Percentiles rank a stretch among this genome's conserved stretches.
Evolutionary conservation across 108 stramenopile genomes (phyloP).

Genomic region (Stephanodiscus triporus): DNA sequence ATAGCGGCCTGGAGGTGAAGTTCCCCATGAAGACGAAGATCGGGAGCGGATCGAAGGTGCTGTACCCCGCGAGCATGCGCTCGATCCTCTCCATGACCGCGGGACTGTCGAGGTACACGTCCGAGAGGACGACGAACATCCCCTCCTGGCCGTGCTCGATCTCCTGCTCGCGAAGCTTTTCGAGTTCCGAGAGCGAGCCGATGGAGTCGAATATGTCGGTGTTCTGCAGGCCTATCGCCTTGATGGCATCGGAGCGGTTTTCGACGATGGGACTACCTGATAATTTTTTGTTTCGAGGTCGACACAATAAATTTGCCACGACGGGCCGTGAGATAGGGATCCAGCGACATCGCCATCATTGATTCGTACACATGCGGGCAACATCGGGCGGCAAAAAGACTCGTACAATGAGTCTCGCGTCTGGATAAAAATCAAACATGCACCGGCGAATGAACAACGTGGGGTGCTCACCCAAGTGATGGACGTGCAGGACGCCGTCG

Average conservation of each 20-base stretch:
- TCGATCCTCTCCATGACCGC: constrained; percentile 78
- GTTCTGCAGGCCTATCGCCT: constrained; percentile 68
- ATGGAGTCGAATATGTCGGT: constrained; percentile 69
- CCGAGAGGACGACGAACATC: constrained; percentile 85
- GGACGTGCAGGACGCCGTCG: constrained; percentile 76
- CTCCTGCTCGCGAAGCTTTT: constrained; percentile 62
- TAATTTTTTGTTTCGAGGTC: constrained; percentile 1
- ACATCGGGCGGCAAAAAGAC: neutral
- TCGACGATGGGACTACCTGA: constrained; percentile 78
- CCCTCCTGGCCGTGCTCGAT: constrained; percentile 58
- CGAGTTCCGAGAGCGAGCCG: constrained; percentile 60
- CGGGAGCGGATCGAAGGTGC: constrained; percentile 56
- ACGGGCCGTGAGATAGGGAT: neutral
- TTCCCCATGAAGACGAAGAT: constrained; percentile 95
- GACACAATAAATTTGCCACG: neutral
- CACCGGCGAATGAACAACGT: neutral
- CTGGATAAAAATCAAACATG: neutral
- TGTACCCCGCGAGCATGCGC: constrained; percentile 74
- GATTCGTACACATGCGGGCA: too few relatives aligned
- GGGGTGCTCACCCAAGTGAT: constrained; percentile 63
- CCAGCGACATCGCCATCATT: neutral
- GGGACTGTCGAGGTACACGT: constrained; percentile 91
- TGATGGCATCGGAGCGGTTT: constrained; percentile 58
- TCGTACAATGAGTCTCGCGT: neutral
- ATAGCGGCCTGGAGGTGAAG: constrained; percentile 74